Evolutionary conservation across 495 filamentous ascomycete species (phyloP), one percentile per base, ranked within the genome.

Genomic region (Lindgomyces ingoldianus): DNA sequence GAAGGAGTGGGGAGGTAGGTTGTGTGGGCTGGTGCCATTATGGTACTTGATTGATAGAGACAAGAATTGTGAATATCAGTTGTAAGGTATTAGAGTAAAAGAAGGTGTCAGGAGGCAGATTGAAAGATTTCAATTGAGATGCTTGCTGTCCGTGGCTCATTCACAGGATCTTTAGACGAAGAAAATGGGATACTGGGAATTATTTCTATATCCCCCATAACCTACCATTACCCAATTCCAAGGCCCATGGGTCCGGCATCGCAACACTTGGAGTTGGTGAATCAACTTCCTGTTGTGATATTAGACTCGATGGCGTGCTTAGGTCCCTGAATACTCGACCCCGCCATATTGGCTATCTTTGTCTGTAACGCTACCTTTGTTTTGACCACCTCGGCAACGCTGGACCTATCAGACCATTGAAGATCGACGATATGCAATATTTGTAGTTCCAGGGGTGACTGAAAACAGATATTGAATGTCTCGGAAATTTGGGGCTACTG

Each of bases 301-400:
- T 64, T 64, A 64, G 53, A 29, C 18, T n/a, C 12, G 54, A 64
- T 64, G 24, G 54, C 62, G 62, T 64, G 62, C 62, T 64, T 46
- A 44, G 16, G 30, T 50, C 51, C 52, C 60, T 57, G 48, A 29
- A 19, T 39, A 4, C 27, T 29, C 18, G 42, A 58, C 55, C 55
- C 55, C 55, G 55, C 55, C 42, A 44, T 48, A n/a, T n/a, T n/a
- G n/a, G 18, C 4, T 16, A 24, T 24, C 51, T 55, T 55, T 55
- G 51, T n/a, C 30, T 26, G n/a, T n/a, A n/a, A n/a, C n/a, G n/a
- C n/a, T n/a, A n/a, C n/a, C n/a, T n/a, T n/a, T n/a, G n/a, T n/a
- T n/a, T n/a, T n/a, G n/a, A n/a, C n/a, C n/a, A n/a, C n/a, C n/a
- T n/a, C n/a, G n/a, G n/a, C n/a, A n/a, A n/a, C n/a, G n/a, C n/a